Conservation (phyloP, 208 protist genomes). For the Wallacemonas sp. region DNA sequence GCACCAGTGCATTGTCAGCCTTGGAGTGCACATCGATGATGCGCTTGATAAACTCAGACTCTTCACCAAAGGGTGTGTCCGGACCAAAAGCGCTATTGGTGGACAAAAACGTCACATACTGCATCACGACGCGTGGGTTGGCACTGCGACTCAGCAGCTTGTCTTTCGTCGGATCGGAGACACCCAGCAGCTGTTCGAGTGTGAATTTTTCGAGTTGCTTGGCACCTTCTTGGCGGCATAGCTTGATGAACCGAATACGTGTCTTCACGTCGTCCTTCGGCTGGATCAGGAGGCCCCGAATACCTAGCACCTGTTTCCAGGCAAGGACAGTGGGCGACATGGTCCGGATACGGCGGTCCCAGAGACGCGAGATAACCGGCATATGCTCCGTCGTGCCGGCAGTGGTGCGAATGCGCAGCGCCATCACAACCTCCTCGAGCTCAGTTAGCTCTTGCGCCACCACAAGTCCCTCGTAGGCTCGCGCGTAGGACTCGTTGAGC, state of each 20-base stretch:
- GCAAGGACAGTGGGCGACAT: conserved; percentile 92
- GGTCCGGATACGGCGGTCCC: conserved; percentile 91
- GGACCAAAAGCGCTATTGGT: conserved; percentile 58
- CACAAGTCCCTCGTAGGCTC: conserved; percentile 95
- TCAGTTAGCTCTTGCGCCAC: conserved; percentile 97
- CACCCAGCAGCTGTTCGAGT: conserved; percentile 69
- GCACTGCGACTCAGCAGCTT: conserved; percentile 64
- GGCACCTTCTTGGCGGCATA: conserved; percentile 88
- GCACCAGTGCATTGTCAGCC: conserved; percentile 57
- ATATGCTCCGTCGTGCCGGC: conserved; percentile 70
- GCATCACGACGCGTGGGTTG: conserved; percentile 83
- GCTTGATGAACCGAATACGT: conserved; percentile 97
- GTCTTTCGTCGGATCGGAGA: conserved; percentile 58
- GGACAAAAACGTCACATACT: conserved; percentile 82
- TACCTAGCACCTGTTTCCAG: conserved; percentile 96
- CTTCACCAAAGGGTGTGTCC: conserved; percentile 57
- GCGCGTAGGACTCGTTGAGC: conserved; percentile 84
- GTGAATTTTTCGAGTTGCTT: conserved; percentile 79
- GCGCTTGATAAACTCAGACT: conserved; percentile 77
- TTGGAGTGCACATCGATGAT: conserved; percentile 87
- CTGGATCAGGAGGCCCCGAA: conserved; percentile 92
- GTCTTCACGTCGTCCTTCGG: conserved; percentile 92
- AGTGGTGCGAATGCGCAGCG: conserved; percentile 51
- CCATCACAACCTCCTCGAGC: conserved; percentile 97
- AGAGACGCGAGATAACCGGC: conserved; percentile 85